phyloP scores from a whole-genome alignment of 305 asterid genomes.

The Fraxinus baroniana region DNA sequence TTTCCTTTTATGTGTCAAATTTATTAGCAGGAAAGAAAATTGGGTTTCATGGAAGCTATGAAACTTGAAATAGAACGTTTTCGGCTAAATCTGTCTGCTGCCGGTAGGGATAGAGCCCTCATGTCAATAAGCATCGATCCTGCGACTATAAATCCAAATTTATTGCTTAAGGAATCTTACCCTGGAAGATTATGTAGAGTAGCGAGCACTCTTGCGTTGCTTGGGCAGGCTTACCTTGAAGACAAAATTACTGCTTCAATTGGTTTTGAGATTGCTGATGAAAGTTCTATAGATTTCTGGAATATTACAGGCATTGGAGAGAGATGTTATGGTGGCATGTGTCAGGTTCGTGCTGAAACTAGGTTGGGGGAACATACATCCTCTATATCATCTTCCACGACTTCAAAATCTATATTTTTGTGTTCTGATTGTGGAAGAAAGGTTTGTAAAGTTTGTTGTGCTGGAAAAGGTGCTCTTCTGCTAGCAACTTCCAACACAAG shows the following conservation, averaged over 20 bases:
- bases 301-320: conserved; percentile 67
- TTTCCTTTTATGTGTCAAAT: conserved; percentile 21
- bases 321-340: conserved; percentile 68
- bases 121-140: conserved; percentile 91
- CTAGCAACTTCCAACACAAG: conserved; percentile 51
- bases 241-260: conserved; percentile 80
- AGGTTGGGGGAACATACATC: conserved; percentile 43
- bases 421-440: conserved; percentile 76
- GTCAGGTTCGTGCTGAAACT: conserved; percentile 78
- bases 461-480: conserved; percentile 87
- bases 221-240: conserved; percentile 83
- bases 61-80: conserved; percentile 93
- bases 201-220: conserved; percentile 67
- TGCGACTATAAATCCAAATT: conserved; percentile 83
- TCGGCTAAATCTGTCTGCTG: conserved; percentile 79
- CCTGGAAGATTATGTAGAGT: conserved; percentile 66
- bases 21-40: conserved; percentile 64
- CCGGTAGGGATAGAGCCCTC: conserved; percentile 92
- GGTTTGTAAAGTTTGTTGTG: conserved; percentile 90
- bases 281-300: conserved; percentile 81
- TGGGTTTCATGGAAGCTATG: conserved; percentile 76
- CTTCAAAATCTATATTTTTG: conserved; percentile 45
- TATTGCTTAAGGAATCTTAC: conserved; percentile 69
- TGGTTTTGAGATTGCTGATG: conserved; percentile 71
- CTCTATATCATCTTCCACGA: conserved; percentile 39